These are phyloP conservation scores for Podaxis sp. DNA, from an alignment of 768 basidiomycete genomes.

Conservation along the genomic window DNA sequence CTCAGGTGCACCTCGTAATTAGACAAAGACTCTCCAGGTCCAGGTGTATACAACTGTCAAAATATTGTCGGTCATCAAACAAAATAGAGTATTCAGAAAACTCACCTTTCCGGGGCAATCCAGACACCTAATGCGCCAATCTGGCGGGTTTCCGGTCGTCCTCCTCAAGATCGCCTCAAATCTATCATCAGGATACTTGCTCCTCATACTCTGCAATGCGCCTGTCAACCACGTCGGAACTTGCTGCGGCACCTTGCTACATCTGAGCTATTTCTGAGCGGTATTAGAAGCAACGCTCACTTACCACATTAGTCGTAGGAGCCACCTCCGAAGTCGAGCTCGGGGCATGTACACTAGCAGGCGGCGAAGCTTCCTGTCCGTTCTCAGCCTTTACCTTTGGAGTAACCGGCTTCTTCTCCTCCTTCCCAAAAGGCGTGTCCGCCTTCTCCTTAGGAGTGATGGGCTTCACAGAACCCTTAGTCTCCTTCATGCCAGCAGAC, in stretches of 20 bases:
- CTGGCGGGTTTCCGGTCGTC: constrained; percentile 53
- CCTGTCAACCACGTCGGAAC: constrained; percentile 71
- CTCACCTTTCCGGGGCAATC: constrained; percentile 93
- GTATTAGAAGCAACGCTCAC: constrained; percentile 4
- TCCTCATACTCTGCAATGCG: constrained; percentile 68
- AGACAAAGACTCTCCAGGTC: constrained; percentile 79
- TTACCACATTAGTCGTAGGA: constrained; percentile 17
- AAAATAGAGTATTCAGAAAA: constrained; percentile 2
- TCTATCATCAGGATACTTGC: constrained; percentile 75
- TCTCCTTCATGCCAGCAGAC: constrained; percentile 10
- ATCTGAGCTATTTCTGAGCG: not conserved
- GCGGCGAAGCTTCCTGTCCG: constrained; percentile 12
- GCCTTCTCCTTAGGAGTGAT: constrained; percentile 12
- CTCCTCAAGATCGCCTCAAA: constrained; percentile 78
- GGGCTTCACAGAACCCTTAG: constrained; percentile 15
- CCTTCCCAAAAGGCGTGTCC: constrained; percentile 3
- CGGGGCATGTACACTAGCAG: constrained; percentile 15
- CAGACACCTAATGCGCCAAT: constrained; percentile 90
- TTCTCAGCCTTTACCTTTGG: constrained; percentile 11
- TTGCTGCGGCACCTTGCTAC: constrained; percentile 25
- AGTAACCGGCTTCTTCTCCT: constrained; percentile 18
- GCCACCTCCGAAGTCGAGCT: constrained; percentile 21
- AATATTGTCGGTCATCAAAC: constrained; percentile 15
- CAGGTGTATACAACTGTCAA: constrained; percentile 81
- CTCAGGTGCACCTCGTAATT: constrained; percentile 95